Conservation (phyloP, 768 basidiomycete genomes). For the Suillus subluteus region DNA sequence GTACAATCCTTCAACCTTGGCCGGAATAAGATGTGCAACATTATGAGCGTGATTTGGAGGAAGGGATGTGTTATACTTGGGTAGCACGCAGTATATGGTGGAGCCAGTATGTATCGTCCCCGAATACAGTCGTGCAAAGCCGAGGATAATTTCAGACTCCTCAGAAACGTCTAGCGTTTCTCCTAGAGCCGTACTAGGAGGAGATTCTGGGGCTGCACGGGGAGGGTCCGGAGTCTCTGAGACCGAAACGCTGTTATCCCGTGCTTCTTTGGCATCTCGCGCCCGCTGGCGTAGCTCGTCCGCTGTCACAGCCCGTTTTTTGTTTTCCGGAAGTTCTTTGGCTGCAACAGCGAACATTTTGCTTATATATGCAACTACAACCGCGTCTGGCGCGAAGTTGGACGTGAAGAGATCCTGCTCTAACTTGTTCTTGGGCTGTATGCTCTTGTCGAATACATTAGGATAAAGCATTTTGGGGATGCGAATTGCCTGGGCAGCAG, state of each 20-base stretch:
- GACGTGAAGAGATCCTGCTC: constrained; percentile 84
- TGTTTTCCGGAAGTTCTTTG: constrained; percentile 85
- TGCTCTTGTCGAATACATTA: constrained; percentile 60
- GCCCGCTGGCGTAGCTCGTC: constrained; percentile 81
- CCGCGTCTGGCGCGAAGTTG: constrained; percentile 56
- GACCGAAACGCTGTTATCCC: constrained; percentile 21
- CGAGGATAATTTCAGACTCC: constrained; percentile 73
- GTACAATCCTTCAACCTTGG: constrained; percentile 79
- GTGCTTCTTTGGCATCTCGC: constrained; percentile 52
- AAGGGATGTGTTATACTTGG: constrained; percentile 77
- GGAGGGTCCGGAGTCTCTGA: constrained; percentile 12
- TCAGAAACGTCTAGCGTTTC: not conserved
- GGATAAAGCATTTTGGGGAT: constrained; percentile 94
- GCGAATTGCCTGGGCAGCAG: constrained; percentile 76
- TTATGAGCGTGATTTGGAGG: constrained; percentile 72
- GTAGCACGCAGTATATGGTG: constrained; percentile 74
- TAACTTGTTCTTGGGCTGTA: constrained; percentile 75
- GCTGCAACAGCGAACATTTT: constrained; percentile 96
- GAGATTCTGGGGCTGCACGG: constrained; percentile 7
- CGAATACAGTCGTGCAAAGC: constrained; percentile 93
- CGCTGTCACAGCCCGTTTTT: constrained; percentile 72
- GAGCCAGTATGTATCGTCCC: constrained; percentile 74
- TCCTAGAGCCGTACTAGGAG: not conserved
- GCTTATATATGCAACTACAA: constrained; percentile 86
- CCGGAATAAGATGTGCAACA: constrained; percentile 57